phyloP scores from a whole-genome alignment of 176 grass and related monocot genomes.

The Typha latifolia region DNA sequence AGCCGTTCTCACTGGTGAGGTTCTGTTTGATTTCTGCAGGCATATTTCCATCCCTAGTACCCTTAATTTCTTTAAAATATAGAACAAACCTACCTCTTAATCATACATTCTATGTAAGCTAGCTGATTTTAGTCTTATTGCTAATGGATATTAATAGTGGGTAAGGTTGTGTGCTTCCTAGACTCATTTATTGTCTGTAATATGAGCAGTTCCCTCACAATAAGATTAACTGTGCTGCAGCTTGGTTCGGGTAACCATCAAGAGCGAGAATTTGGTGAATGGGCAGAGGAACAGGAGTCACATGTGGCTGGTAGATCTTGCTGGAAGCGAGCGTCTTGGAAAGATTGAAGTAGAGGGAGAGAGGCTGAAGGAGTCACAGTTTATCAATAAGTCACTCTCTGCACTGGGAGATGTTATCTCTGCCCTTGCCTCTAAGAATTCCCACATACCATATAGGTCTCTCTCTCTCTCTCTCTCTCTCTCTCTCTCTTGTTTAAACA shows the following conservation, averaged over 20 bases:
- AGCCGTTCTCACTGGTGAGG: slow-evolving; percentile 85
- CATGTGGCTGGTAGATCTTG: slow-evolving; percentile 91
- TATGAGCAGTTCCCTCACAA: not conserved
- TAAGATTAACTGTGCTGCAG: slow-evolving; percentile 25
- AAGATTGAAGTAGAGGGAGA: slow-evolving; percentile 92
- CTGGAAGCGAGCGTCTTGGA: slow-evolving; percentile 70
- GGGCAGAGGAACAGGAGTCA: slow-evolving; percentile 53
- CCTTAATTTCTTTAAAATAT: no score
- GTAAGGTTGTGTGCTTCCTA: not conserved
- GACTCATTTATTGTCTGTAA: not conserved
- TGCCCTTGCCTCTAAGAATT: slow-evolving; percentile 75
- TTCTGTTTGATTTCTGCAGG: not conserved
- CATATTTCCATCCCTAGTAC: not conserved
- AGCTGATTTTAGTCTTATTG: not conserved
- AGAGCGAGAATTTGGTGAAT: slow-evolving; percentile 53
- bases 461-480: slow-evolving; percentile 8
- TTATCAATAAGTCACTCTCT: slow-evolving; percentile 90
- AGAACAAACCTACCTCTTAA: no score
- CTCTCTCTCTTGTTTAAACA: not conserved
- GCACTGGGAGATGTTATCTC: slow-evolving; percentile 92
- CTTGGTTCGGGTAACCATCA: slow-evolving; percentile 77
- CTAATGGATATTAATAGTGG: not conserved
- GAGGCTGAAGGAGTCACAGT: slow-evolving; percentile 76
- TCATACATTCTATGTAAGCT: no score
- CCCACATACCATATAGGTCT: slow-evolving; percentile 87